Evolutionary conservation across 352 stramenopile species (phyloP).

Genomic region (Pythium grandisporangium): DNA sequence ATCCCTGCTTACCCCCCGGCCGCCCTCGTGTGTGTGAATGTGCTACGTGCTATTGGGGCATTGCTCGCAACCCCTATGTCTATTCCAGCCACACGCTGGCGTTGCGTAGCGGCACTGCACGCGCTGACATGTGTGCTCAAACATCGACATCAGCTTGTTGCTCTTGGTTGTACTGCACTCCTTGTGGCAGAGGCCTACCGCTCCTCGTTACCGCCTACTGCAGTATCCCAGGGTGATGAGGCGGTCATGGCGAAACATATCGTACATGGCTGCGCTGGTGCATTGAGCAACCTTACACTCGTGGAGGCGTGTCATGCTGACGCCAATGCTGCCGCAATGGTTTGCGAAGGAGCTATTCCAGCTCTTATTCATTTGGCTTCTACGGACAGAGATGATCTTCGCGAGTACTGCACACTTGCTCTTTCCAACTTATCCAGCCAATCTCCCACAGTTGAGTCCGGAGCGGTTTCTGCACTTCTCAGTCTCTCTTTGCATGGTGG

Average conservation of each 20-base stretch:
- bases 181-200: conserved; percentile 33
- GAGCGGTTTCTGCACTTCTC: conserved; percentile 48
- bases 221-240: too few relatives aligned
- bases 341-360: conserved; percentile 46
- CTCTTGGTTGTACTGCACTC: conserved; percentile 32
- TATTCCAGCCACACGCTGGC: conserved; percentile 45
- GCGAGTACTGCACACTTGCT: conserved; percentile 58
- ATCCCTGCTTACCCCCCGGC: too few relatives aligned
- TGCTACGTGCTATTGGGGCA: conserved; percentile 25
- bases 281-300: conserved; percentile 54
- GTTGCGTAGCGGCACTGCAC: conserved; percentile 46
- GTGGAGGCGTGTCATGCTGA: conserved; percentile 4
- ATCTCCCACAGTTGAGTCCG: conserved; percentile 59
- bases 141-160: conserved; percentile 32
- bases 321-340: conserved; percentile 44
- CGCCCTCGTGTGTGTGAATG: conserved; percentile 18
- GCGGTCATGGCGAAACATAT: conserved; percentile 5
- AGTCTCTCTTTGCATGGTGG: too few relatives aligned
- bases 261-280: conserved; percentile 45
- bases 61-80: conserved; percentile 22
- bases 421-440: conserved; percentile 63
- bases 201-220: too few relatives aligned
- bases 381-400: conserved; percentile 46
- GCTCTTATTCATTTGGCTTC: conserved; percentile 56
- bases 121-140: conserved; percentile 33